Evolutionary conservation across 2,329 filamentous ascomycete species (phyloP), one percentile per base, ranked within the genome.

Genomic region (Fusarium cicatricum): DNA sequence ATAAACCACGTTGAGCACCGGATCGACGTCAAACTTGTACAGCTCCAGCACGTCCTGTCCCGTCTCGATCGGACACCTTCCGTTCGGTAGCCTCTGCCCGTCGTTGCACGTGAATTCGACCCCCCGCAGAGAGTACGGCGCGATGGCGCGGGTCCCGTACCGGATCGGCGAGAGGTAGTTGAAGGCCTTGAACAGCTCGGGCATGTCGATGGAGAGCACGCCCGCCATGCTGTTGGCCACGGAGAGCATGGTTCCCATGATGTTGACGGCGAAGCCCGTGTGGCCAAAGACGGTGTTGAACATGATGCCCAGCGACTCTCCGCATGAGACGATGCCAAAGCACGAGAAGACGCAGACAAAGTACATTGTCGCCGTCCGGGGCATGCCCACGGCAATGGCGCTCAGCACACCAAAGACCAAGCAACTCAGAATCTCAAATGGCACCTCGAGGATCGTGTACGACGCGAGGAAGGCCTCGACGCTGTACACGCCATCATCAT

Each of bases 231-330:
- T 83, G 64, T 88, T 88, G 0, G 89, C 86, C 8, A 93, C 82
- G 0, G 85, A 87, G 4, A 93, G 78, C 15, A 92, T 78, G 36
- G 91, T 82, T 1, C 83, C 86, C 60, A 88, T 91, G 51, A 91
- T 74, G 64, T 90, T 91, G 54, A 92, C 85, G 0, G 89, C 88
- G 70, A 92, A 92, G 2, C 90, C 90, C 0, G 88, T 90, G 68
- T 92, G 89, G 8, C 71, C 73, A 70, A 92, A 90, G 9, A 92
- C 75, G 0, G 89, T 92, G 75, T 91, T 91, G 78, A 92, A 92
- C 76, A 91, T 86, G 68, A 93, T 92, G 1, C 90, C 90, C 1
- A 92, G 69, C 47, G 85, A 89, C 76, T 92, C 90, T 21, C 90
- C 90, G 66, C 88, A 91, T 48, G 80, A 88, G 14, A 91, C 87